Base-by-base conservation (phyloP, 768 basidiomycete species). In the Hygrocybe punicea region DNA sequence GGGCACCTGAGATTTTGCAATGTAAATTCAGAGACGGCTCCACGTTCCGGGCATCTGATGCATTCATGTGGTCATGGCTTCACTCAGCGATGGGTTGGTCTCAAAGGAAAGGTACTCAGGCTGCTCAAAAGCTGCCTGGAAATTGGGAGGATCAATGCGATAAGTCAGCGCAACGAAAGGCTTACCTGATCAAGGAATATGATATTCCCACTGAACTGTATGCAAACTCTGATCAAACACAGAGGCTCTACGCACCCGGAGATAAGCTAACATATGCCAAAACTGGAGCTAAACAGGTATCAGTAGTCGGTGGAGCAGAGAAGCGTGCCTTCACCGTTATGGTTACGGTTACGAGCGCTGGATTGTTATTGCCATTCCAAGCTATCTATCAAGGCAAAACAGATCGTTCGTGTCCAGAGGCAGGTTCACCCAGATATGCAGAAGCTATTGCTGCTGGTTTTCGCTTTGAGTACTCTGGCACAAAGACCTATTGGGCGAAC, bases 311-410 rank as follows among this genome's bases (percentile, higher is more conserved):
- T 76, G 1, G 77, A 78, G 56, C 78, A 79, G 59, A 63, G n/a
- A n/a, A n/a, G n/a, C n/a, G 69, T 0, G 78, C 77, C 11, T 73
- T 77, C 50, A 78, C 76, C 0, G 21, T 78, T 0, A 40, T 76
- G 13, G 67, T 72, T 8, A 67, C 67, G 0, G 57, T 76, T 14
- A 67, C 75, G 0, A 58, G 44, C 8, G 57, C 61, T 45, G 75
- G 78, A 1, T 50, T 51, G 0, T 33, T 72, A 6, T 65, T 78
- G 4, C 76, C 75, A 29, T 29, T 29, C 29, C 29, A 29, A 29
- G 29, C 4, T 29, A 29, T 29, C 29, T 29, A 29, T 29, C 29
- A 29, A 29, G 29, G 29, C 29, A 29, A 11, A 64, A 65, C 69
- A 0, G 45, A 24, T 4, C 25, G 14, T 0, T 73, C 71, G 0